Percentiles rank a stretch among this genome's conserved stretches.
Conservation (phyloP, 2,329 filamentous ascomycete genomes). For the Epichloe typhina region DNA sequence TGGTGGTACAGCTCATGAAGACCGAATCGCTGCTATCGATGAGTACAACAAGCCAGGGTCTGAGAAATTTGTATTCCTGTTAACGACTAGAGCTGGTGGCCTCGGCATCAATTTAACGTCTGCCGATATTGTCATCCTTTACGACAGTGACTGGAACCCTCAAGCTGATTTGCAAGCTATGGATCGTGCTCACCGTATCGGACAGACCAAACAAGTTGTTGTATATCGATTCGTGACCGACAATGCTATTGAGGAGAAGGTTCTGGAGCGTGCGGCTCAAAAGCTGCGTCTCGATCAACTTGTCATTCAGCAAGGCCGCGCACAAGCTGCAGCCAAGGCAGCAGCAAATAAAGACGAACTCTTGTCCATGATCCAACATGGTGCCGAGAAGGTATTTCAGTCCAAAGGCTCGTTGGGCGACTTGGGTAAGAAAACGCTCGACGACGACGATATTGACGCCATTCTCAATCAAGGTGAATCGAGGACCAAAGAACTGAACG, state of each 20-base stretch:
- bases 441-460: conserved; percentile 79
- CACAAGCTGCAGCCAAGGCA: conserved; percentile 79
- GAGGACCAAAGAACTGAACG: conserved; percentile 78
- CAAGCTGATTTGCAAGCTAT: conserved; percentile 97
- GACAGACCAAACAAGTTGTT: conserved; percentile 93
- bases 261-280: conserved; percentile 88
- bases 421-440: conserved; percentile 49
- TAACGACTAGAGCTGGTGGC: conserved; percentile 91
- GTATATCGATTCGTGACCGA: conserved; percentile 97
- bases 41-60: conserved; percentile 95
- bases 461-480: conserved; percentile 80
- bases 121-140: conserved; percentile 91
- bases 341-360: conserved; percentile 94
- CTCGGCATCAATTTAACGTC: conserved; percentile 92
- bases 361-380: conserved; percentile 96
- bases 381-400: conserved; percentile 87
- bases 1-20: conserved; percentile 90
- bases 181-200: conserved; percentile 96
- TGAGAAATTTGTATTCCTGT: conserved; percentile 90
- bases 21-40: conserved; percentile 93
- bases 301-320: conserved; percentile 93
- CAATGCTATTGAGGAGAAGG: conserved; percentile 97
- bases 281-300: conserved; percentile 93
- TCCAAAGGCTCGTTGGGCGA: conserved; percentile 52
- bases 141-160: conserved; percentile 97